Evolutionary conservation across 805 yeast genomes (phyloP), one percentile per base, ranked within the genome.

Genomic region (Kodamaea laetipori): DNA sequence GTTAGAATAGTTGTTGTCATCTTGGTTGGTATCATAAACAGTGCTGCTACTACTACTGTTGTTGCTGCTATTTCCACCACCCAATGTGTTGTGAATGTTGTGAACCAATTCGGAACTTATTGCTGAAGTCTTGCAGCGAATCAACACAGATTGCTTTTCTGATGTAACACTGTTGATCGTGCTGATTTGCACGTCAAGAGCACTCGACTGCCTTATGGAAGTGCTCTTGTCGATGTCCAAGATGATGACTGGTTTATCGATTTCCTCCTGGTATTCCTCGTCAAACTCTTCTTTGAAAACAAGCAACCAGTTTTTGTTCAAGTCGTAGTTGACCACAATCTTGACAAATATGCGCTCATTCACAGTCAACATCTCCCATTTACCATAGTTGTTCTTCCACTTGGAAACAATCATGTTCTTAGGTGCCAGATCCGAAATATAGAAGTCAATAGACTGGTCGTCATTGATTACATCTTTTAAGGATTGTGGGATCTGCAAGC

Each of bases 301-400:
- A 36, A 71, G 54, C 39, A 71, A 44, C 75, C 75, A 71, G 33
- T 67, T 53, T 48, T 60, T 56, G 38, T 54, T 50, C 36, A 55
- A 40, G n/a, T 60, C 60, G 43, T 69, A 62, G 49, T 69, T 68
- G 11, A 63, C 66, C 4, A 59, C 73, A n/a, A 71, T 59, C 48
- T 69, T 70, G 28, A 65, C 43, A 47, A 69, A 71, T 2, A 71
- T 46, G 23, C 54, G 62, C 27, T 68, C 72, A 41, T 56, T 61
- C 8, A 63, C 51, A 0, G 75, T 69, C 37, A 71, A 43, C 71
- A 71, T 63, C 51, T 71, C 75, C 75, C 75, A 71, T 44, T 69
- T 69, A 2, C 74, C 76, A 33, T 58, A 63, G 26, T 61, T 61
- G 28, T 58, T 52, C 47, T 67, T 71, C 76, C 76, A 71, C 46